phyloP scores from a whole-genome alignment of 2,329 filamentous ascomycete genomes.

The Mycosphaerella arachidis region DNA sequence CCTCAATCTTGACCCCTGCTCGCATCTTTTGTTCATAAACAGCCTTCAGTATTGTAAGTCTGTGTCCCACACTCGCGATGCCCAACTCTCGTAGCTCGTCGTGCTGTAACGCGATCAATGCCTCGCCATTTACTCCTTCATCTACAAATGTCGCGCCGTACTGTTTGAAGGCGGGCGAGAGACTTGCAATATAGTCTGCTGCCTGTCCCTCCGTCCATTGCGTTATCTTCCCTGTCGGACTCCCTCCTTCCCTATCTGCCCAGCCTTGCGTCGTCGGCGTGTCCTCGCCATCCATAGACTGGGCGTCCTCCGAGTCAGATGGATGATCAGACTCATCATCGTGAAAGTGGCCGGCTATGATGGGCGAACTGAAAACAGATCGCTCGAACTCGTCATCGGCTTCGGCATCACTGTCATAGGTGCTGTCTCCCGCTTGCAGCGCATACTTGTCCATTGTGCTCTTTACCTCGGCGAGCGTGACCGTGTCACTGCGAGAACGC shows the following conservation, averaged over 20 bases:
- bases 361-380: slow-evolving; percentile 62
- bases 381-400: slow-evolving; percentile 81
- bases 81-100: slow-evolving; percentile 95
- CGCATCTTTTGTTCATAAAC: slow-evolving; percentile 96
- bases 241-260: slow-evolving; percentile 34
- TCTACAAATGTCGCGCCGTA: slow-evolving; percentile 53
- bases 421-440: slow-evolving; percentile 28
- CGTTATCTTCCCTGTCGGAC: slow-evolving; percentile 70
- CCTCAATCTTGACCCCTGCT: slow-evolving; percentile 84
- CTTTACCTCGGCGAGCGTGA: slow-evolving; percentile 9
- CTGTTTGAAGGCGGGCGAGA: slow-evolving; percentile 30
- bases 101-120: slow-evolving; percentile 80
- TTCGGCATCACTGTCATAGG: slow-evolving; percentile 72
- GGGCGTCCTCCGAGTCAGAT: slow-evolving; percentile 44
- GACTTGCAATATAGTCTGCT: slow-evolving; percentile 71
- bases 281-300: slow-evolving; percentile 52
- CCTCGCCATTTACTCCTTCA: slow-evolving; percentile 91
- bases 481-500: slow-evolving; percentile 14
- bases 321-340: slow-evolving; percentile 61
- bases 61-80: slow-evolving; percentile 85
- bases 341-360: slow-evolving; percentile 57
- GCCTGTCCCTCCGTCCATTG: slow-evolving; percentile 84
- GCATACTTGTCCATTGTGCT: slow-evolving; percentile 32
- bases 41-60: slow-evolving; percentile 88
- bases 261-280: slow-evolving; percentile 63